Evolutionary conservation across 805 yeast genomes (phyloP), one percentile per base, ranked within the genome.

Genomic region (Candida sakaeoensis): DNA sequence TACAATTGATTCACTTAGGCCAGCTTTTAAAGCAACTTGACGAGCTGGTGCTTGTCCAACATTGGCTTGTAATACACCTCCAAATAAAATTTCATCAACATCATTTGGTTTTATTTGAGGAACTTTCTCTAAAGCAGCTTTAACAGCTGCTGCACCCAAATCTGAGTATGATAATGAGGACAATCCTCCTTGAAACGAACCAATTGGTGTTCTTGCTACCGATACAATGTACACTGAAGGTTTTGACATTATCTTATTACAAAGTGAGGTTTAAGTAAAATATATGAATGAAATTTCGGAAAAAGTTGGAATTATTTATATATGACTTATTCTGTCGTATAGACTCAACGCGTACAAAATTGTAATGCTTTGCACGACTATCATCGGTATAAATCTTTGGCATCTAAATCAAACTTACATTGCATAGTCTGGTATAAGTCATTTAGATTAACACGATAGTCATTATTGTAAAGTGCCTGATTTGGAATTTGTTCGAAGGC

Each of bases 1-100:
- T 35, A 88, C 84, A 40, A 87, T 80, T 45, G 78, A 70, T 49
- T 83, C 80, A 37, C 87, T 79, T 39, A 93, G 74, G 12, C 98
- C 98, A 14, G 98, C 84, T 56, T 81, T 83, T 50, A 91, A 57
- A 12, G 96, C 96, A 42, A 91, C 98, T 70, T 91, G 99, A 68
- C 98, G 83, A 25, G 99, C 99, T 32, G 99, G 98, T 43, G 91
- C 89, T 70, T 91, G 99, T 47, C 99, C 98, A 45, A 86, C 82
- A 55, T 87, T 87, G 48, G 97, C 98, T 57, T 85, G 86, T 56
- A 88, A 66, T 36, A 89, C 99, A 56, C 88, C 85, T 56, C 99
- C 99, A 61, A 89, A 89, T 56, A 85, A 75, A 58, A 91, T 80
- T 65, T 91, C 98, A 49, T 90, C 95, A 41, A 86, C 93, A 48